A percentile compares a stretch with the other conserved stretches of the same genome.
These are phyloP conservation scores for Trichosporon coremiiforme DNA, from an alignment of 1,284 basidiomycete species.

Conservation along the genomic window DNA sequence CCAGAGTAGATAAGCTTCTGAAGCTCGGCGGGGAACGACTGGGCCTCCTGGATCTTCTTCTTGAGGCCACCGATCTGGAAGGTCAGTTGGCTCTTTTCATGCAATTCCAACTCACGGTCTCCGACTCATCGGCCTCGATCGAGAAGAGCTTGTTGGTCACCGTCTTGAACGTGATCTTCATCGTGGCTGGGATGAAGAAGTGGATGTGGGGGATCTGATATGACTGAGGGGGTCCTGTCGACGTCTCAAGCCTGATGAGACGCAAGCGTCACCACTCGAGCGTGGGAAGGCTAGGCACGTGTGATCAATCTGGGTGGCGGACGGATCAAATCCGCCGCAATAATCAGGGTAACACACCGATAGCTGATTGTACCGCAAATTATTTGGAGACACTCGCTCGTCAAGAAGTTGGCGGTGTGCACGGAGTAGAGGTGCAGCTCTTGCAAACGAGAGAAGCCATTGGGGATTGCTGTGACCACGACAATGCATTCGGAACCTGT, in stretches of 20 bases:
- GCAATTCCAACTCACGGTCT: conserved; percentile 61
- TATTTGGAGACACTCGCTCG: not conserved
- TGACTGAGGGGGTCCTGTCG: not conserved
- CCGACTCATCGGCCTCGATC: conserved; percentile 73
- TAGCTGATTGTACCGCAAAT: not conserved
- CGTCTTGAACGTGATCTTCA: conserved; percentile 93
- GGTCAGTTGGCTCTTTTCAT: too few relatives aligned
- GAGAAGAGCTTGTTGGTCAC: conserved; percentile 78
- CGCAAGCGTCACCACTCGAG: conserved; percentile 20
- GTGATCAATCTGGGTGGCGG: not conserved
- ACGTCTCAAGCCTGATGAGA: conserved; percentile 3
- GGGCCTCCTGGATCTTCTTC: conserved; percentile 74
- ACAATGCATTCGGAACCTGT: too few relatives aligned
- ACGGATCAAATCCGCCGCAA: not conserved
- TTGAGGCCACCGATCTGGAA: conserved; percentile 72
- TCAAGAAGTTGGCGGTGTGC: too few relatives aligned
- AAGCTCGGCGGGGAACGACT: conserved; percentile 66
- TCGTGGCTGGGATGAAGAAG: conserved; percentile 56
- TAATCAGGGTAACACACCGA: too few relatives aligned
- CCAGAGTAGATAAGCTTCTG: conserved; percentile 98
- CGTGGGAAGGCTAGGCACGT: conserved; percentile 13
- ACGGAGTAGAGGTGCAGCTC: too few relatives aligned
- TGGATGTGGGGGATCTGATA: conserved; percentile 18
- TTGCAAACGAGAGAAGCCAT: not conserved
- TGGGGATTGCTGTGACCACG: too few relatives aligned